Percentiles rank a stretch among this genome's conserved stretches.
phyloP scores from a whole-genome alignment of 2,329 filamentous ascomycete species.

The Biscogniauxia sp. region DNA sequence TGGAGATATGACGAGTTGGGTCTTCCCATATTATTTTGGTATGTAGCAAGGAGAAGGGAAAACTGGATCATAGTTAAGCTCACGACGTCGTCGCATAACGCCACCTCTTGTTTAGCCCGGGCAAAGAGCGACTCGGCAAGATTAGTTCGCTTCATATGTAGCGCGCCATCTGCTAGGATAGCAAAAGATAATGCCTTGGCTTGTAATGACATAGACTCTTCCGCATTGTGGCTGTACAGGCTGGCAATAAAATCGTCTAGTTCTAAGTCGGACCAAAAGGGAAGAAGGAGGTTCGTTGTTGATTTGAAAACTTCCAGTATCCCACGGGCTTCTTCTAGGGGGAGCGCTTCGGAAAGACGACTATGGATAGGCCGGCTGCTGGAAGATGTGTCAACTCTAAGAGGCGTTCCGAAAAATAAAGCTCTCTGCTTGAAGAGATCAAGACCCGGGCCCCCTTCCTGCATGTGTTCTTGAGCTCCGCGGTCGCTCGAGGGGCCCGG shows the following conservation, averaged over 20 bases:
- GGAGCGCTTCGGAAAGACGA: conserved; percentile 5
- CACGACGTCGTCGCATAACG: conserved; percentile 5
- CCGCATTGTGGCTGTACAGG: conserved; percentile 2
- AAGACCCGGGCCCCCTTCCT: conserved; percentile 9
- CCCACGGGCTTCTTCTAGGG: conserved; percentile 2
- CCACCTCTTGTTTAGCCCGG: conserved; percentile 7
- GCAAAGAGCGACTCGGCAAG: conserved; percentile 7
- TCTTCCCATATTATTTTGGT: conserved; percentile 9
- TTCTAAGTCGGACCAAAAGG: conserved; percentile 5
- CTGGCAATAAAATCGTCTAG: conserved; percentile 2
- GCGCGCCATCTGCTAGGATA: conserved; percentile 5
- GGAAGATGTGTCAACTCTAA: conserved; percentile 4
- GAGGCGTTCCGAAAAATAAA: conserved; percentile 10
- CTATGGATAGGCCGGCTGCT: neutral
- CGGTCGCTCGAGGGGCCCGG: neutral
- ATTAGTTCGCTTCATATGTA: conserved; percentile 5
- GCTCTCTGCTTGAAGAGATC: conserved; percentile 8
- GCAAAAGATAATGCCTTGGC: conserved; percentile 2
- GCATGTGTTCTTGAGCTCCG: neutral
- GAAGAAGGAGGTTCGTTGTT: conserved; percentile 5
- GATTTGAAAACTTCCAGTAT: conserved; percentile 5
- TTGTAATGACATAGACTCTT: neutral
- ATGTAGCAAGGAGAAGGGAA: conserved; percentile 7
- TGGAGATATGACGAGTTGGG: conserved; percentile 11
- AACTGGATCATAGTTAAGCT: conserved; percentile 11